These are phyloP conservation scores for Crithidia bombi DNA, from an alignment of 208 protist genomes.

Conservation along the genomic window DNA sequence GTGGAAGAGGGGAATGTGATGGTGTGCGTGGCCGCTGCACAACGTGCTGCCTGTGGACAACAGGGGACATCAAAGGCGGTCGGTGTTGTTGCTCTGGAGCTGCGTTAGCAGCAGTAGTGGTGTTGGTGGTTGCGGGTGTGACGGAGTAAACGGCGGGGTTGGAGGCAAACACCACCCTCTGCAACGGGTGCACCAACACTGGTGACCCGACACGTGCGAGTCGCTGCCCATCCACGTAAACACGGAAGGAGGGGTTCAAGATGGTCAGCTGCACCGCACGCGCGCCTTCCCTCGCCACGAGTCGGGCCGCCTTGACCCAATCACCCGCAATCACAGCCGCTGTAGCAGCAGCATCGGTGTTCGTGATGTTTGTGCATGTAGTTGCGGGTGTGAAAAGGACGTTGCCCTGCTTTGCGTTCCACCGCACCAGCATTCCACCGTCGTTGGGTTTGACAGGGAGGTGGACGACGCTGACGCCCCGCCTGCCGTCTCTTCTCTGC, in stretches of 20 bases:
- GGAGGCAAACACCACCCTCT: conserved; percentile 7
- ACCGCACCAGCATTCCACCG: conserved; percentile 11
- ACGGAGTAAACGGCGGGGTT: neutral
- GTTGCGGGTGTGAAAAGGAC: neutral
- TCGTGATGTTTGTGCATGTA: neutral
- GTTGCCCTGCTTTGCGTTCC: neutral
- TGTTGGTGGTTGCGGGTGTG: neutral
- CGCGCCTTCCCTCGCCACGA: conserved; percentile 7
- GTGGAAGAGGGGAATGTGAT: neutral
- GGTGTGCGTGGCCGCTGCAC: neutral
- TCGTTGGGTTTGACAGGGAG: neutral
- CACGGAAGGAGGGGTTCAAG: neutral
- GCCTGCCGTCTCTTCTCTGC: neutral
- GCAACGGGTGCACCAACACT: conserved; percentile 5
- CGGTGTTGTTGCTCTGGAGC: neutral
- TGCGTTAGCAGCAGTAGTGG: neutral
- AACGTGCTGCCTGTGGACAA: neutral
- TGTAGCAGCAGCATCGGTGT: neutral
- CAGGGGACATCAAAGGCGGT: neutral
- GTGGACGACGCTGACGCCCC: neutral
- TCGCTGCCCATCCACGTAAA: conserved; percentile 31
- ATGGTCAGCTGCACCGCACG: conserved; percentile 24
- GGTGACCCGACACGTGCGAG: conserved; percentile 18
- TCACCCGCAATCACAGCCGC: neutral
- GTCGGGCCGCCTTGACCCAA: conserved; percentile 18